These are phyloP conservation scores for Alternaria burnsii DNA, from an alignment of 2,329 filamentous ascomycete species.

Conservation along the genomic window DNA sequence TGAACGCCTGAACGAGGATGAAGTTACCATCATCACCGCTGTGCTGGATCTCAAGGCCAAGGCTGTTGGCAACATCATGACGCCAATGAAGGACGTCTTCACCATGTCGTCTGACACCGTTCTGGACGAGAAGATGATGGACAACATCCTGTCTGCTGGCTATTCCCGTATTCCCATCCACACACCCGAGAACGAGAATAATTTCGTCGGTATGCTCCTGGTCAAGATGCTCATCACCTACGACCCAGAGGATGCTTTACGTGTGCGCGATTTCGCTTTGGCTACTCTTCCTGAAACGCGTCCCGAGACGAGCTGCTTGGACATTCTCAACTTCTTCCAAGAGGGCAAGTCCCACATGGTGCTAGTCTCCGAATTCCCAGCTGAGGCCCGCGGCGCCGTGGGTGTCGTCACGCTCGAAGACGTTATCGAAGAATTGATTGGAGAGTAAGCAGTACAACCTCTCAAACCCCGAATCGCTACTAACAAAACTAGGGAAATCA, in stretches of 20 bases:
- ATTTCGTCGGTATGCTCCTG: slow-evolving; percentile 97
- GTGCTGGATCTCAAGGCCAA: slow-evolving; percentile 97
- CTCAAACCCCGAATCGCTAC: neutral
- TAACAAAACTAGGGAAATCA: slow-evolving; percentile 77
- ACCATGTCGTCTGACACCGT: slow-evolving; percentile 95
- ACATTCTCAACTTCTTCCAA: slow-evolving; percentile 99
- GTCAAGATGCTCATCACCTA: slow-evolving; percentile 99
- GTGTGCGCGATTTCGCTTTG: slow-evolving; percentile 88
- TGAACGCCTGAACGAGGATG: slow-evolving; percentile 93
- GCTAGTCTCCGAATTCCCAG: slow-evolving; percentile 87
- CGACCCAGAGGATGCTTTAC: slow-evolving; percentile 89
- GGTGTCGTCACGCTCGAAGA: slow-evolving; percentile 97
- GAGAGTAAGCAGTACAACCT: slow-evolving; percentile 74
- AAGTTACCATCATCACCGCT: slow-evolving; percentile 98
- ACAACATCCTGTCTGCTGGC: slow-evolving; percentile 88
- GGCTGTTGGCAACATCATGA: slow-evolving; percentile 95
- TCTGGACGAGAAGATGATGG: slow-evolving; percentile 92
- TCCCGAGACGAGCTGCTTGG: slow-evolving; percentile 93
- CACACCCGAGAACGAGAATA: slow-evolving; percentile 79
- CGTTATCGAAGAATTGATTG: slow-evolving; percentile 97
- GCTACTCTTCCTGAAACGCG: slow-evolving; percentile 94
- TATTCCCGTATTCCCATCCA: slow-evolving; percentile 97
- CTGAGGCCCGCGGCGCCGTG: slow-evolving; percentile 87
- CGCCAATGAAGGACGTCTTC: slow-evolving; percentile 96
- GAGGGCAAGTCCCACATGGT: slow-evolving; percentile 99